These are phyloP conservation scores for Saccharomyces pastorianus DNA, from an alignment of 1,139 yeast species.

Conservation along the genomic window DNA sequence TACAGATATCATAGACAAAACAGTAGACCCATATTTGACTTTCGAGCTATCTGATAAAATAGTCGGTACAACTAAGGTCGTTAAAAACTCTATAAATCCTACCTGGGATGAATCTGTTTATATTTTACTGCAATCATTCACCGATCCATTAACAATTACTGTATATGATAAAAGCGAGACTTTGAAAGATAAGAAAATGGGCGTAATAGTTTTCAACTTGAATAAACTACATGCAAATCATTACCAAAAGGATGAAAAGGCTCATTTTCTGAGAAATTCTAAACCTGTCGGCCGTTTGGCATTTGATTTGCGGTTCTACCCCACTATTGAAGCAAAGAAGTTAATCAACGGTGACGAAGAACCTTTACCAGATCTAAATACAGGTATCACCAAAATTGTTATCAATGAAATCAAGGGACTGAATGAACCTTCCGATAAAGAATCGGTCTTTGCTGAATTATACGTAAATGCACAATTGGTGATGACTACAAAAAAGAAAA, in stretches of 20 bases:
- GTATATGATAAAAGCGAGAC: constrained; percentile 68
- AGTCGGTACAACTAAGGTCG: constrained; percentile 59
- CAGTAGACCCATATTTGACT: constrained; percentile 85
- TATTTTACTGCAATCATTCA: constrained; percentile 61
- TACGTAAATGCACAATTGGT: constrained; percentile 54
- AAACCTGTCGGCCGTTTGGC: constrained; percentile 68
- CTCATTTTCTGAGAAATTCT: constrained; percentile 66
- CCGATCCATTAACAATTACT: constrained; percentile 70
- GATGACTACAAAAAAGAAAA: constrained; percentile 43
- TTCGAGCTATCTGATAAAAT: constrained; percentile 53
- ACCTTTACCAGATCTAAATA: constrained; percentile 87
- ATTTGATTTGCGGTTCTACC: constrained; percentile 68
- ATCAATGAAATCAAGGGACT: constrained; percentile 25
- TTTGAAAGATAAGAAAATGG: constrained; percentile 74
- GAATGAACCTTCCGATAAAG: constrained; percentile 34
- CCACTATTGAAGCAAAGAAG: constrained; percentile 65
- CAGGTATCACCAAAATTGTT: constrained; percentile 68
- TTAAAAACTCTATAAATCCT: constrained; percentile 59
- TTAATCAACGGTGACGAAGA: constrained; percentile 78
- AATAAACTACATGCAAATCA: constrained; percentile 53
- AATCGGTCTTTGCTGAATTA: constrained; percentile 65
- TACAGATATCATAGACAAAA: constrained; percentile 56
- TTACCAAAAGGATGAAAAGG: constrained; percentile 43
- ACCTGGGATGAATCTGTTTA: constrained; percentile 75
- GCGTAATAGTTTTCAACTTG: constrained; percentile 68